A percentile compares a stretch with the other conserved stretches of the same genome.
phyloP scores from a whole-genome alignment of 352 stramenopile species.

The Globisporangium canariense region DNA sequence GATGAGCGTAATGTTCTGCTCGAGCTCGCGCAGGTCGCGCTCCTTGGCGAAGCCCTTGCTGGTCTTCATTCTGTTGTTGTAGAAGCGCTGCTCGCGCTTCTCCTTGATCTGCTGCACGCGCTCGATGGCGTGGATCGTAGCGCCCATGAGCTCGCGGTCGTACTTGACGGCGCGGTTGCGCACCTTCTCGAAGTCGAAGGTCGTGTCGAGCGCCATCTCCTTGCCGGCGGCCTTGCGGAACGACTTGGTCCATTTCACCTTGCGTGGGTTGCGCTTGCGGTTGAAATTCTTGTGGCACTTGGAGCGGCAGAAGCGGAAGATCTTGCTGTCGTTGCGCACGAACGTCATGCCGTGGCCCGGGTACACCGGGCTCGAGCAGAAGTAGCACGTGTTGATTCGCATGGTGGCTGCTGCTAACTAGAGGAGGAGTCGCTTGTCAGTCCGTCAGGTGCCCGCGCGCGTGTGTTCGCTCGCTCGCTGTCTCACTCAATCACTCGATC shows the following conservation, averaged over 20 bases:
- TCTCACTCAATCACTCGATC: not conserved
- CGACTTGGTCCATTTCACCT: constrained; percentile 99
- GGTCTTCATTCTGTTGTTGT: constrained; percentile 96
- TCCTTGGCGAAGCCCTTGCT: constrained; percentile 77
- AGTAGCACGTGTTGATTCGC: constrained; percentile 99
- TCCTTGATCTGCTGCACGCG: constrained; percentile 97
- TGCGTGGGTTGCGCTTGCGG: constrained; percentile 99
- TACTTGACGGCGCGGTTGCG: constrained; percentile 99
- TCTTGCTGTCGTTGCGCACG: constrained; percentile 99
- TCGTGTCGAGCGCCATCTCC: constrained; percentile 99
- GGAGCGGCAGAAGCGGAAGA: constrained; percentile 99
- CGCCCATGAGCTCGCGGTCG: constrained; percentile 98
- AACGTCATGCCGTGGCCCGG: constrained; percentile 99
- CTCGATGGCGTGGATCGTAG: constrained; percentile 98
- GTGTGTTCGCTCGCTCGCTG: not conserved
- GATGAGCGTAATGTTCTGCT: constrained; percentile 86
- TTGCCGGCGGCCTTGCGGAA: constrained; percentile 98
- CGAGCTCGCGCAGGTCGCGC: constrained; percentile 77
- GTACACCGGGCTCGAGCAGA: constrained; percentile 99
- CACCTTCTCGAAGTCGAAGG: constrained; percentile 99
- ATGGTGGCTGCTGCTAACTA: constrained; percentile 46
- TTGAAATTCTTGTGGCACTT: constrained; percentile 99
- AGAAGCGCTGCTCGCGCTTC: constrained; percentile 95
- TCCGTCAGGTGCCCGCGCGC: not conserved
- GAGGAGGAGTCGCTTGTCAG: too few species aligned